Evolutionary conservation across 441 rosid genomes (phyloP).

Genomic region (Populus hybrid): DNA sequence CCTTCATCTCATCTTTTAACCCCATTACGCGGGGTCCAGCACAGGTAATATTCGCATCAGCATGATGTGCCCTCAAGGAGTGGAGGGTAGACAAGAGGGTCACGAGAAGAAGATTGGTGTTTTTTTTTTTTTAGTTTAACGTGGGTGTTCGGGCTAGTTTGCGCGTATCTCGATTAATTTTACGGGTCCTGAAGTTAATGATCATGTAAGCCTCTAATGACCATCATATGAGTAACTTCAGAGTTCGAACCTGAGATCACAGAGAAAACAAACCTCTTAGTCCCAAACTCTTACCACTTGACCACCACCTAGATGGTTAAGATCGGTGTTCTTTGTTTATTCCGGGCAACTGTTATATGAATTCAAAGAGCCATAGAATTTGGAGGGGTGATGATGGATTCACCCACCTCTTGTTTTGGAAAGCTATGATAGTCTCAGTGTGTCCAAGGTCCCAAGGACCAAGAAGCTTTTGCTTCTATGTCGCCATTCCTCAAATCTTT

Average conservation of each 20-base stretch:
- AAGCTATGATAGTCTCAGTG: not conserved
- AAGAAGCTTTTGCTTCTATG: not conserved
- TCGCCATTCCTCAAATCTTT: not conserved
- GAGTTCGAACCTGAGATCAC: too few relatives aligned
- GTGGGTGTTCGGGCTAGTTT: too few relatives aligned
- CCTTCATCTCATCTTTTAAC: conserved; percentile 2
- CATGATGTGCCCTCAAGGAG: conserved; percentile 20
- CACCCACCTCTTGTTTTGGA: conserved; percentile 17
- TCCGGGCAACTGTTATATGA: not conserved
- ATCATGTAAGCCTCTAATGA: too few relatives aligned
- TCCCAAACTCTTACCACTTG: too few relatives aligned
- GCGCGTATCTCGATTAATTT: too few relatives aligned
- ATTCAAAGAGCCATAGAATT: not conserved
- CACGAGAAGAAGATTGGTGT: not conserved
- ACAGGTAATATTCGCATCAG: conserved; percentile 31
- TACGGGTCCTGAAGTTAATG: too few relatives aligned
- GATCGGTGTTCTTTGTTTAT: not conserved
- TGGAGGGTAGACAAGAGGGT: not conserved
- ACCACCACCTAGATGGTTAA: too few relatives aligned
- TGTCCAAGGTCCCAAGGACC: not conserved
- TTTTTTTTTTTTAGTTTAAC: too few relatives aligned
- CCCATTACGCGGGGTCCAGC: conserved; percentile 9
- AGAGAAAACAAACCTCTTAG: too few relatives aligned
- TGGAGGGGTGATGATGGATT: conserved; percentile 16
- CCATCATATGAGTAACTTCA: too few relatives aligned